Evolutionary conservation across 108 stramenopile genomes (phyloP).

Genomic region (Halocafeteria seosinensis): DNA sequence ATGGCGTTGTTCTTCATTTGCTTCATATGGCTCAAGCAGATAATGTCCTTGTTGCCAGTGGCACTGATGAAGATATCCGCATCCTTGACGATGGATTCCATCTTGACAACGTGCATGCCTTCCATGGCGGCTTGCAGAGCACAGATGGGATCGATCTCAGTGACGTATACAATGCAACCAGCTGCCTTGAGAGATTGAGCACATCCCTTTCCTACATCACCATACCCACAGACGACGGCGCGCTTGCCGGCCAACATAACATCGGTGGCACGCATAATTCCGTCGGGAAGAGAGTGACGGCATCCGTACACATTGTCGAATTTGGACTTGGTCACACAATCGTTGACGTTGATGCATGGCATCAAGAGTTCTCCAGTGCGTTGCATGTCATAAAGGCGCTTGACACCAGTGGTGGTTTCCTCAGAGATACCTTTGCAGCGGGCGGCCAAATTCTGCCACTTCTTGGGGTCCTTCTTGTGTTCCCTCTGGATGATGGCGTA

Average conservation of each 20-base stretch:
- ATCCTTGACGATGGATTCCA: slow-evolving; percentile 57
- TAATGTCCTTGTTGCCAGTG: slow-evolving; percentile 98
- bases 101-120: slow-evolving; percentile 80
- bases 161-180: slow-evolving; percentile 88
- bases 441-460: slow-evolving; percentile 88
- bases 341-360: slow-evolving; percentile 99
- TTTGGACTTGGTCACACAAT: slow-evolving; percentile 99
- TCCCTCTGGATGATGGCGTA: slow-evolving; percentile 87
- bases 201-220: slow-evolving; percentile 99
- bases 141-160: slow-evolving; percentile 99
- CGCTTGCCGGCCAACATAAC: slow-evolving; percentile 98
- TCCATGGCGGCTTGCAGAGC: slow-evolving; percentile 99
- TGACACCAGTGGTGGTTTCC: slow-evolving; percentile 99
- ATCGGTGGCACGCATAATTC: slow-evolving; percentile 98
- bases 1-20: slow-evolving; percentile 99
- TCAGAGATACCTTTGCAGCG: slow-evolving; percentile 92
- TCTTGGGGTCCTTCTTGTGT: slow-evolving; percentile 73
- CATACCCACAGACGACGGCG: slow-evolving; percentile 96
- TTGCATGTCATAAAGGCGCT: slow-evolving; percentile 98
- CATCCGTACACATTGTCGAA: slow-evolving; percentile 99
- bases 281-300: slow-evolving; percentile 99
- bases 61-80: slow-evolving; percentile 98
- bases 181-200: slow-evolving; percentile 93
- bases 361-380: slow-evolving; percentile 85
- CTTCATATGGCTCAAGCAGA: slow-evolving; percentile 75